Base-by-base conservation (phyloP, 108 stramenopile species). In the Stephanodiscus triporus region DNA sequence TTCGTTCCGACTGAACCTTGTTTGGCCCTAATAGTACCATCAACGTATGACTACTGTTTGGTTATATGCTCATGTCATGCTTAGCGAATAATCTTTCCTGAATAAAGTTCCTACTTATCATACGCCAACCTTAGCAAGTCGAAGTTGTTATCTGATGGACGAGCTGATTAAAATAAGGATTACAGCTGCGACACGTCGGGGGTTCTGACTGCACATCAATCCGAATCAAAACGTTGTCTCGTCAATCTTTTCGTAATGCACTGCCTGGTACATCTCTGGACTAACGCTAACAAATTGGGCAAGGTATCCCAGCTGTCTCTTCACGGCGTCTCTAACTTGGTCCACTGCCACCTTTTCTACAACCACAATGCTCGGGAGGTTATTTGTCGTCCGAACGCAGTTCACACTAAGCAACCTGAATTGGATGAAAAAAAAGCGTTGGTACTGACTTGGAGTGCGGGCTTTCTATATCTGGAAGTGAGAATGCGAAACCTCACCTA, bases 361-460 rank as follows among this genome's bases (percentile, higher is more conserved):
- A 1, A 87, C 87, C 23, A 90, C 73, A 51, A 90, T 88, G 56
- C 85, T 81, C 10, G 89, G 89, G 19, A 90, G 70, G 63, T 90
- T 90, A 63, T 90, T 90, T 8, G 85, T 86, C 1, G 89, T 90
- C 27, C 89, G 73, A 17, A 90, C 76, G 2, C 87, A 87, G 50
- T 88, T 85, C 36, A 78, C 83, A 27, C 72, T 80, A 10, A 90
- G 40, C 27, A 90, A 58, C 36, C 78, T 47, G 19, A 27, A 40
- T 20, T 34, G 57, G 9, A n/a, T 1, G 34, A 37, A 3, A 38
- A 59, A 32, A 16, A 4, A 58, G 30, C 16, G 58, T 30, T 27
- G 29, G 45, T 47, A 26, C n/a, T n/a, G n/a, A n/a, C 26, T 6
- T 59, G 17, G 5, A 29, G 30, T 13, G 6, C 16, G 27, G 9